Percentiles rank a stretch among this genome's conserved stretches.
phyloP scores from a whole-genome alignment of 1,284 basidiomycete species.

The Cerrena zonata region DNA sequence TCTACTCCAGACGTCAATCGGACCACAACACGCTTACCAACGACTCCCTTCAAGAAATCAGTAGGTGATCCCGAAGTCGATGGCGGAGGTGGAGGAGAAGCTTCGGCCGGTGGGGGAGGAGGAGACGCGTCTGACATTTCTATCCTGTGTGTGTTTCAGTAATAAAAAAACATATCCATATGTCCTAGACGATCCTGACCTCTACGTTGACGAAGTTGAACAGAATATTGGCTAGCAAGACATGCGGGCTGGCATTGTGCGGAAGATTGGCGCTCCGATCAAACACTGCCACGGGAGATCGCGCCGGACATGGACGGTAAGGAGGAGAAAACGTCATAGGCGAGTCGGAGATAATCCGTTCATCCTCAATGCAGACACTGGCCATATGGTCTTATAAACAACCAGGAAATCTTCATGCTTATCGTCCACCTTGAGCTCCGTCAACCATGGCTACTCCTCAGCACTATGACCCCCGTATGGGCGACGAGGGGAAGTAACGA shows the following conservation, averaged over 20 bases:
- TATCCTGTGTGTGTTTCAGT: not conserved
- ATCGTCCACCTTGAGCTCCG: not conserved
- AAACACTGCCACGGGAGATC: not conserved
- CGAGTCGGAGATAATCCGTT: too few relatives aligned
- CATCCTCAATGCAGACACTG: not conserved
- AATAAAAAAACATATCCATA: not conserved
- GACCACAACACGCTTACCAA: slow-evolving; percentile 92
- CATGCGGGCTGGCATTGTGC: too few relatives aligned
- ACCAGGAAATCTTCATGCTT: not conserved
- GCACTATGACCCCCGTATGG: slow-evolving; percentile 13
- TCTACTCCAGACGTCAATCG: slow-evolving; percentile 93
- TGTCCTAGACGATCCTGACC: not conserved
- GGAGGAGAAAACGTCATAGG: too few relatives aligned
- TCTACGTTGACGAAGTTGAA: too few relatives aligned
- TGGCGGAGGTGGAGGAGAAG: slow-evolving; percentile 45
- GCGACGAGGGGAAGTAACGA: slow-evolving; percentile 4
- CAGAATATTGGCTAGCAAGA: too few relatives aligned
- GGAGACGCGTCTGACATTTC: slow-evolving; percentile 15
- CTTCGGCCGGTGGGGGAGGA: slow-evolving; percentile 27
- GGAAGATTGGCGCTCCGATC: not conserved
- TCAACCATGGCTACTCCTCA: not conserved
- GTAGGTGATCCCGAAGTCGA: slow-evolving; percentile 70
- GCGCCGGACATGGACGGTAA: too few relatives aligned
- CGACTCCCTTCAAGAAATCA: slow-evolving; percentile 88
- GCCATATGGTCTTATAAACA: not conserved